Percentiles rank a stretch among this genome's conserved stretches.
Evolutionary conservation across 208 protist genomes (phyloP).

Genomic region (Leishmania tropica): DNA sequence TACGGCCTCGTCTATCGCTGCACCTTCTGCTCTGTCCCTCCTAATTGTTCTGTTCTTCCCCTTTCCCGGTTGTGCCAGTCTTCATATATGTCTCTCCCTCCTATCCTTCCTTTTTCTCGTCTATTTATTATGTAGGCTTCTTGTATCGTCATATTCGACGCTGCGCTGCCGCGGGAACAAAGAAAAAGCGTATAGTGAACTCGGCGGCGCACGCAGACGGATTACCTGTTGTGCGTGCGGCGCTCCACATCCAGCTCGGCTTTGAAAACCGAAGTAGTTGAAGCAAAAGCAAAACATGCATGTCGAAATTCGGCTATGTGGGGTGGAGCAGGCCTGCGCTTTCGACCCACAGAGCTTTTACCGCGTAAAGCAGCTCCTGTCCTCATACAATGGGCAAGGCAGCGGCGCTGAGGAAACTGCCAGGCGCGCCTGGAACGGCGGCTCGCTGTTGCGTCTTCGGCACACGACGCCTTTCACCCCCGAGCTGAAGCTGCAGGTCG

Average conservation of each 20-base stretch:
- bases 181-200: neutral
- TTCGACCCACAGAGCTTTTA: slow-evolving; percentile 83
- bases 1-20: neutral
- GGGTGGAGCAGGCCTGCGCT: slow-evolving; percentile 50
- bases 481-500: slow-evolving; percentile 66
- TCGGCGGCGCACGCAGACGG: neutral
- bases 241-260: neutral
- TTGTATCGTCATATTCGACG: neutral
- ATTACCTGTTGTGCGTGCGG: neutral
- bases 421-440: slow-evolving; percentile 8
- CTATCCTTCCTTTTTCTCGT: neutral
- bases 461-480: slow-evolving; percentile 25
- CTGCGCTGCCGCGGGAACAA: neutral
- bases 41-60: neutral
- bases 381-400: slow-evolving; percentile 3
- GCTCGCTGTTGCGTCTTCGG: slow-evolving; percentile 18
- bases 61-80: neutral
- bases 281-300: slow-evolving; percentile 47
- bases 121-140: neutral
- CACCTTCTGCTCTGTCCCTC: too few relatives aligned
- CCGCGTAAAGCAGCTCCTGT: slow-evolving; percentile 70
- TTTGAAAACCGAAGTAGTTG: neutral
- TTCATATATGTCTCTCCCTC: neutral
- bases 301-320: slow-evolving; percentile 70
- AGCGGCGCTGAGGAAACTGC: slow-evolving; percentile 5